A percentile compares a stretch with the other conserved stretches of the same genome.
Evolutionary conservation across 805 yeast genomes (phyloP).

Genomic region (Ascoidea tarda): DNA sequence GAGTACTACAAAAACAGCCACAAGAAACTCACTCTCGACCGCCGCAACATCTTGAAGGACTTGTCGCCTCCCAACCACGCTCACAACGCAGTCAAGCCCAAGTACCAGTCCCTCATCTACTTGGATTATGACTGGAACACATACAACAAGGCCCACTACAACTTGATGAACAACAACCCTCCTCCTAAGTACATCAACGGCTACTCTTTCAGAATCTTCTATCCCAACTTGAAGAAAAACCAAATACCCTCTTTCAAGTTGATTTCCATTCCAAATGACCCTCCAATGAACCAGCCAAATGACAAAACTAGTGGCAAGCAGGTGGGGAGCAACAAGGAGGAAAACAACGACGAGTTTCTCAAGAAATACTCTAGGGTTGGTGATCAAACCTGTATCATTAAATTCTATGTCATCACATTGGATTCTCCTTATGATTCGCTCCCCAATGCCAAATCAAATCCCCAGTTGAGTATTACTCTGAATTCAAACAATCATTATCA

Average conservation of each 20-base stretch:
- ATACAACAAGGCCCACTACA: not conserved
- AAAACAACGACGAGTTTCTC: not conserved
- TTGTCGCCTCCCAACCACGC: not conserved
- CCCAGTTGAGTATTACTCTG: too few species aligned
- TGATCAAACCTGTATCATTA: not conserved
- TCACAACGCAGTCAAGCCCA: not conserved
- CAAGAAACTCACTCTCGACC: not conserved
- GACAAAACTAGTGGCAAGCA: too few species aligned
- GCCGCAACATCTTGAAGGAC: not conserved
- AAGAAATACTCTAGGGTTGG: not conserved
- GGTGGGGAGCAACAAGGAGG: not conserved
- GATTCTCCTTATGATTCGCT: constrained; percentile 20
- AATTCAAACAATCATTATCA: constrained; percentile 17
- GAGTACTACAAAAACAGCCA: too few species aligned
- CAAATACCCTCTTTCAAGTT: not conserved
- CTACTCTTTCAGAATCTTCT: not conserved
- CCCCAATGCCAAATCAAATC: too few species aligned
- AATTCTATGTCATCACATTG: not conserved
- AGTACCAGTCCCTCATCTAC: not conserved
- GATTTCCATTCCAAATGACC: not conserved
- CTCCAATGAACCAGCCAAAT: not conserved
- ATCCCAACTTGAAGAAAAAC: not conserved
- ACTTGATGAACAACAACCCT: not conserved
- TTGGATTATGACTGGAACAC: not conserved
- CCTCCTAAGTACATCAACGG: not conserved